Evolutionary conservation across 2,329 filamentous ascomycete genomes (phyloP), one percentile per base, ranked within the genome.

Genomic region (Neonectria magnoliae): DNA sequence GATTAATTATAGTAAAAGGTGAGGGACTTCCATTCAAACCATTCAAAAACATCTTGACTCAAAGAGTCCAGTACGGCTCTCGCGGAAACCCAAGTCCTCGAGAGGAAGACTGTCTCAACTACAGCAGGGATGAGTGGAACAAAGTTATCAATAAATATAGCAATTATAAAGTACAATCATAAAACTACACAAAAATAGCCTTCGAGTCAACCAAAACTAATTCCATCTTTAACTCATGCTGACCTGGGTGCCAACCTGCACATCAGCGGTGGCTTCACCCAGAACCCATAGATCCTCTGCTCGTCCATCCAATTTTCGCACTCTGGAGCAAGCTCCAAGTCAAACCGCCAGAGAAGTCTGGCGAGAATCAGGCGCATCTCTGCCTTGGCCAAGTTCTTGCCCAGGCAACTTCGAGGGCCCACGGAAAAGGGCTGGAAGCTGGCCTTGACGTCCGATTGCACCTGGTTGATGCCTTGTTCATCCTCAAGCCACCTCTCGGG

Each of bases 231-330:
- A 16, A 8, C 36, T 38, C n/a, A 59, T 8, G 7, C n/a, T 47
- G 6, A 25, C 20, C 62, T 61, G 3, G 31, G 48, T 4, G 29
- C 29, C 18, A 68, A 14, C n/a, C 31, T 60, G 22, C 67, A 67
- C 31, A 57, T 29, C 42, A 71, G 36, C 13, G 67, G 50, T 13
- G 67, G 63, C 53, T 68, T 71, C 31, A 65, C 68, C 69, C 69
- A 71, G 22, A 71, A 70, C n/a, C 66, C 69, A 25, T 67, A 71
- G 4, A 71, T 65, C 42, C 42, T 66, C 42, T 70, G 69, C 7
- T 62, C 64, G 8, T 64, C 33, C 25, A 68, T 64, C 69, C 68
- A 70, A 14, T 36, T 14, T n/a, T 57, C 18, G 7, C 53, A 45
- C 20, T 66, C 64, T 9, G 47, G 36, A 22, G 60, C 25, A 16